Base-by-base conservation (phyloP, 2,329 filamentous ascomycete species). In the Trichoderma sp. region DNA sequence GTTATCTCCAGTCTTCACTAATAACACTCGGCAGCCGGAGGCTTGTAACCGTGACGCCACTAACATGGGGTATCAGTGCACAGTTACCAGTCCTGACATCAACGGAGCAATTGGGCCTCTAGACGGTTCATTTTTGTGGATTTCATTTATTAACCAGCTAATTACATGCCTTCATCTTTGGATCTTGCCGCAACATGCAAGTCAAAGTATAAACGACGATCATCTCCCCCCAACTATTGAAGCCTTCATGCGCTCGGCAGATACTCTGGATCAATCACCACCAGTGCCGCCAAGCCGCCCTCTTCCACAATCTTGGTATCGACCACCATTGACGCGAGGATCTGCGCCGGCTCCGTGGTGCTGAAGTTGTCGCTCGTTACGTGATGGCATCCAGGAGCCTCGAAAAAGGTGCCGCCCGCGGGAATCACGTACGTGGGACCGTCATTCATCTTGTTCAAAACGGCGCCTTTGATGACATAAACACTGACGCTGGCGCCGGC, bases 371-470 rank as follows among this genome's bases (percentile, higher is more conserved):
- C 70, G 71, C 70, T 72, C 18, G 70, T 70, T 32, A 37, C 69
- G 68, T 74, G 73, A 43, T 73, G 73, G 65, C 73, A 74, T 14
- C 72, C 72, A 2, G 73, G 72, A 30, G 70, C 70, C 68, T 74
- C 73, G 61, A 69, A 73, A 66, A 71, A 74, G 49, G 68, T 72
- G 13, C 72, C 73, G 6, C 73, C 74, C 13, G 70, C 64, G 26
- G 54, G 61, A 43, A 72, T 73, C 10, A 75, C 70, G 24, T 65
- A 56, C 3, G 73, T 70, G 5, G 71, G 71, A 18, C 68, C 68
- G 52, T 71, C 63, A 51, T 74, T 73, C 73, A 75, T 75, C 68
- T 74, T 72, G 72, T 74, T 75, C 24, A 74, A 68, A 13, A 75
- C 51, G 10, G 66, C 58, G 32, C 73, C 73, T 28, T 72, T 60